Evolutionary conservation across 345 rosid species (phyloP).

Genomic region (Adansonia digitata): DNA sequence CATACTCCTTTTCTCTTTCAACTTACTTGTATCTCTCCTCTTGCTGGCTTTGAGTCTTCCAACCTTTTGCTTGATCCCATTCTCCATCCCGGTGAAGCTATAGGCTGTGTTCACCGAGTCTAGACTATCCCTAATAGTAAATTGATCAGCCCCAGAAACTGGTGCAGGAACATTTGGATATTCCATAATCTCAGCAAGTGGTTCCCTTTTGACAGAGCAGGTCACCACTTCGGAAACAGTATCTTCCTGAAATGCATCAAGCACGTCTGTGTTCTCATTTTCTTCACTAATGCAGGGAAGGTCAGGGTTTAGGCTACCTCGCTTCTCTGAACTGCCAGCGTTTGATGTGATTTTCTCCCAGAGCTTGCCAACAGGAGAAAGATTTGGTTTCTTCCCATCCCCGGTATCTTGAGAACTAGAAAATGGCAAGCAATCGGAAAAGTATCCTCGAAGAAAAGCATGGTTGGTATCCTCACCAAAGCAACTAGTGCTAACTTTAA

Average conservation of each 20-base stretch:
- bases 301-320: conserved; percentile 61
- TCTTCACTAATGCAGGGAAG: conserved; percentile 88
- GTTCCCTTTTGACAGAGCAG: conserved; percentile 43
- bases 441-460: conserved; percentile 32
- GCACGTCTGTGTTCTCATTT: conserved; percentile 48
- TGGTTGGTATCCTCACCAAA: conserved; percentile 27
- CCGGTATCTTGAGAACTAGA: conserved; percentile 32
- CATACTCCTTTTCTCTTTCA: conserved; percentile 38
- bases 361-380: conserved; percentile 62
- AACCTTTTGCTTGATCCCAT: conserved; percentile 38
- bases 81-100: conserved; percentile 43
- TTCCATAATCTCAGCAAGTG: conserved; percentile 53
- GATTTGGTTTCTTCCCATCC: conserved; percentile 41
- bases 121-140: conserved; percentile 51
- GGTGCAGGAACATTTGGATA: conserved; percentile 36
- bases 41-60: conserved; percentile 35
- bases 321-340: conserved; percentile 67
- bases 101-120: conserved; percentile 55
- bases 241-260: conserved; percentile 36
- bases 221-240: conserved; percentile 25
- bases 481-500: conserved; percentile 32
- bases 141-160: conserved; percentile 37
- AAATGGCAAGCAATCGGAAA: conserved; percentile 43
- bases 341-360: conserved; percentile 62
- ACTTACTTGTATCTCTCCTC: conserved; percentile 41